Evolutionary conservation across 768 basidiomycete species (phyloP), one percentile per base, ranked within the genome.

Genomic region (Serendipita sp.): DNA sequence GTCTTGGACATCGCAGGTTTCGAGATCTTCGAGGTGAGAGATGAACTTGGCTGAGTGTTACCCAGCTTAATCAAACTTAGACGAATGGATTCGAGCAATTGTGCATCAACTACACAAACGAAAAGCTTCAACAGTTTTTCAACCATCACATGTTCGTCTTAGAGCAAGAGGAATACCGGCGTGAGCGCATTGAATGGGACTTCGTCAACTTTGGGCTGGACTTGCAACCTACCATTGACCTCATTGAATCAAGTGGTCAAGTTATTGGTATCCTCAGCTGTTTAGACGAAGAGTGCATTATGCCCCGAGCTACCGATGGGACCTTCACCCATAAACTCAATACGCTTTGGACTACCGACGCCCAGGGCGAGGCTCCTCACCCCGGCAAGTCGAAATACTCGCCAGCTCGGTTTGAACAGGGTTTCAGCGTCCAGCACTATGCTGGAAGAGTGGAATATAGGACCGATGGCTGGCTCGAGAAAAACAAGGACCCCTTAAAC

Each of bases 141-240:
- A 99, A 98, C 71, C 92, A 98, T 74, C 96, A 98, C 73, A 98
- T 98, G 96, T 98, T 99, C 75, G 91, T 96, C 44, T 83, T 98
- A 38, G 96, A 99, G 77, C 96, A 99, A 72, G 96, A 99, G 73
- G 96, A 99, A 73, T 98, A 99, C 75, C 81, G 91, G 16, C 83
- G 96, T 18, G 96, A 99, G 73, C 86, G 86, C 18, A 99, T 99
- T 74, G 85, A 93, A 65, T 99, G 96, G 96, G 86, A 94, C 71
- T 96, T 94, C 70, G 87, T 94, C 74, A 97, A 98, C 75, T 99
- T 99, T 72, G 96, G 95, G 15, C 80, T 96, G 47, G 95, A 99
- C 74, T 77, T 99, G 3, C 95, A 99, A 72, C 96, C 96, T 1
- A 98, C 96, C 2, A 98, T 99, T 72, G 95, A 98, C 72, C 84